These are phyloP conservation scores for Thelonectria olida DNA, from an alignment of 2,329 filamentous ascomycete species.

Conservation along the genomic window DNA sequence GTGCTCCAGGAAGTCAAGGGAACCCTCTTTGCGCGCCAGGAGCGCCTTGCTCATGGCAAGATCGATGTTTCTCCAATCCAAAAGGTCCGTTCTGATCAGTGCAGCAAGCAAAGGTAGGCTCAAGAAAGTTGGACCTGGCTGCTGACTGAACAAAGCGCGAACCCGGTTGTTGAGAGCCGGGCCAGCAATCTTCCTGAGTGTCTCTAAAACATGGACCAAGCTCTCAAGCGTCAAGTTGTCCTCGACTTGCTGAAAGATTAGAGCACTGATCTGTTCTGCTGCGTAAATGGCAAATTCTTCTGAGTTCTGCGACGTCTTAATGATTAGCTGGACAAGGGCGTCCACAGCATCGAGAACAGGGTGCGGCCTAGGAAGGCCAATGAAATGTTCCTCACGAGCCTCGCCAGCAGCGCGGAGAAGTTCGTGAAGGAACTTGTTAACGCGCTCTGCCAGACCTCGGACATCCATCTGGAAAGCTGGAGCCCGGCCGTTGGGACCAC, in stretches of 20 bases:
- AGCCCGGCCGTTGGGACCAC: constrained; percentile 61
- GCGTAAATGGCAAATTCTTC: constrained; percentile 68
- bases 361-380: constrained; percentile 66
- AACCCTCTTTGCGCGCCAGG: constrained; percentile 73
- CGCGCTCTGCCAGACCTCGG: constrained; percentile 61
- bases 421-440: constrained; percentile 67
- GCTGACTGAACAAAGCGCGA: constrained; percentile 64
- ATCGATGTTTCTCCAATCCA: constrained; percentile 74
- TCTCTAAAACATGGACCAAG: constrained; percentile 69
- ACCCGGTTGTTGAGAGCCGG: constrained; percentile 64
- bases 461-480: constrained; percentile 60
- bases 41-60: constrained; percentile 78
- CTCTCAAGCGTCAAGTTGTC: constrained; percentile 68
- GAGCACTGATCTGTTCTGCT: constrained; percentile 66
- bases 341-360: constrained; percentile 70
- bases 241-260: constrained; percentile 65
- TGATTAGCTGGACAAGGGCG: constrained; percentile 68
- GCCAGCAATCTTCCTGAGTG: constrained; percentile 67
- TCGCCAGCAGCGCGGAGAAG: constrained; percentile 63
- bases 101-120: constrained; percentile 67
- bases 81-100: constrained; percentile 66
- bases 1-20: constrained; percentile 81
- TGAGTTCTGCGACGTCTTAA: constrained; percentile 69
- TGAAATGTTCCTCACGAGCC: constrained; percentile 67
- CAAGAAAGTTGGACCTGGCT: constrained; percentile 64